A percentile compares a stretch with the other conserved stretches of the same genome.
phyloP scores from a whole-genome alignment of 2,329 filamentous ascomycete species.

The Thelonectria discophora region DNA sequence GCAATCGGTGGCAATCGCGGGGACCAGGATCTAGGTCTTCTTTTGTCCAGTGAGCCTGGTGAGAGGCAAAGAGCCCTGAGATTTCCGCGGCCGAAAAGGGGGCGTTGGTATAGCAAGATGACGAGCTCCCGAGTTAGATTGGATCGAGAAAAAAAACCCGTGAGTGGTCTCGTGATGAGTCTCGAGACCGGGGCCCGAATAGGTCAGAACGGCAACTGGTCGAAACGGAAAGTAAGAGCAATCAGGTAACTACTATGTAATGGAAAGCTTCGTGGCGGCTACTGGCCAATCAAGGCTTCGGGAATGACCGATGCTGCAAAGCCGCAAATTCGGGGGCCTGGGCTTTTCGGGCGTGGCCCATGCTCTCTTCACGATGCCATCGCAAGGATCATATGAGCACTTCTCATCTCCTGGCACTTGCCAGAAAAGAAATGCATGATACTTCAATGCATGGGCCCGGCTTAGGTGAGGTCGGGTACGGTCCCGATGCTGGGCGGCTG shows the following conservation, averaged over 20 bases:
- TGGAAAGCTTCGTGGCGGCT: slow-evolving; percentile 37
- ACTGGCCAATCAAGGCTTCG: slow-evolving; percentile 37
- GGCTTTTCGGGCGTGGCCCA: slow-evolving; percentile 14
- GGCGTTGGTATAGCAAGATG: slow-evolving; percentile 38
- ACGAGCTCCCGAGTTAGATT: slow-evolving; percentile 27
- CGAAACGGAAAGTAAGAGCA: slow-evolving; percentile 36
- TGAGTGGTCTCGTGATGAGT: slow-evolving; percentile 41
- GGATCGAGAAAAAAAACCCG: slow-evolving; percentile 29
- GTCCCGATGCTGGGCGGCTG: not conserved
- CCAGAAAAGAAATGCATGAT: not conserved
- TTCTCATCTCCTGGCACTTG: not conserved
- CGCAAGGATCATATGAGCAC: slow-evolving; percentile 24
- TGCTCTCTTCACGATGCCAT: slow-evolving; percentile 23
- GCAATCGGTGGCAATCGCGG: slow-evolving; percentile 40
- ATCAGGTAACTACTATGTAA: slow-evolving; percentile 45
- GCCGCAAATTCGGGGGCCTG: slow-evolving; percentile 17
- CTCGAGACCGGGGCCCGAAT: slow-evolving; percentile 27
- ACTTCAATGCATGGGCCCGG: not conserved
- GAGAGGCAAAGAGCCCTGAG: not conserved
- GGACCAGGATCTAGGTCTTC: slow-evolving; percentile 26
- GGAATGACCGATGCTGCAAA: slow-evolving; percentile 36
- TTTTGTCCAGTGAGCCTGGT: not conserved
- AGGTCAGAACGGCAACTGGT: slow-evolving; percentile 24
- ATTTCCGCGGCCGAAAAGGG: slow-evolving; percentile 15
- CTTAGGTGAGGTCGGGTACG: not conserved